These are phyloP conservation scores for Boletus rubroflammeus DNA, from an alignment of 768 basidiomycete species.

Conservation along the genomic window DNA sequence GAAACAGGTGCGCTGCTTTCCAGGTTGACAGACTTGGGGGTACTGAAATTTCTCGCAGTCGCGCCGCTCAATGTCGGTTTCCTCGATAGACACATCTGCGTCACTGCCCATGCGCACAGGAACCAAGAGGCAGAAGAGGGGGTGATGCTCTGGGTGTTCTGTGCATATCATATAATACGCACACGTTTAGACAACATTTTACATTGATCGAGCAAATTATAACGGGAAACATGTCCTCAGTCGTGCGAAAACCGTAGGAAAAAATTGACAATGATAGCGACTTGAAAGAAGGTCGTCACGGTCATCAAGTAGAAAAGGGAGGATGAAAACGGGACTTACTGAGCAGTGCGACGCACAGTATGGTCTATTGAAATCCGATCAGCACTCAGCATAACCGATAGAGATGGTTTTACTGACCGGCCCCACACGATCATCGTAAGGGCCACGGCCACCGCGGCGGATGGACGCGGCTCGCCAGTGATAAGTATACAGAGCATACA, in stretches of 20 bases:
- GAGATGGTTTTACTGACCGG: slow-evolving; percentile 59
- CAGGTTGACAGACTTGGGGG: background rate
- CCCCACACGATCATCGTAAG: slow-evolving; percentile 94
- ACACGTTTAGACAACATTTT: slow-evolving; percentile 2
- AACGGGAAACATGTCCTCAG: slow-evolving; percentile 7
- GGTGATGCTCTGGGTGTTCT: slow-evolving; percentile 23
- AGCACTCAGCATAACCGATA: slow-evolving; percentile 8
- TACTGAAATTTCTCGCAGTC: slow-evolving; percentile 31
- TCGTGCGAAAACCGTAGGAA: slow-evolving; percentile 66
- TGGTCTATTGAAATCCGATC: slow-evolving; percentile 47
- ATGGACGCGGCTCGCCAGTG: slow-evolving; percentile 97
- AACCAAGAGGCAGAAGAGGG: slow-evolving; percentile 57
- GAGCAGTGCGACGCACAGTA: slow-evolving; percentile 79
- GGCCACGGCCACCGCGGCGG: slow-evolving; percentile 84
- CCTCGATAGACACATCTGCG: slow-evolving; percentile 68
- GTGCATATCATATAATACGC: slow-evolving; percentile 4
- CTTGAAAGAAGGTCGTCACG: slow-evolving; percentile 35
- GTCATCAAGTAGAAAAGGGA: background rate
- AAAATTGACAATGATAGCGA: slow-evolving; percentile 83
- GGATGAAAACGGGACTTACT: slow-evolving; percentile 39
- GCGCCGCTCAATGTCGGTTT: slow-evolving; percentile 68
- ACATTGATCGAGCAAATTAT: slow-evolving; percentile 14
- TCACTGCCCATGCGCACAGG: slow-evolving; percentile 48
- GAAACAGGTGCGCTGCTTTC: slow-evolving; percentile 44
- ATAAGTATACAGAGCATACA: slow-evolving; percentile 92